A percentile compares a stretch with the other conserved stretches of the same genome.
Evolutionary conservation across 2,329 filamentous ascomycete species (phyloP).

Genomic region (Trichophyton benhamiae): DNA sequence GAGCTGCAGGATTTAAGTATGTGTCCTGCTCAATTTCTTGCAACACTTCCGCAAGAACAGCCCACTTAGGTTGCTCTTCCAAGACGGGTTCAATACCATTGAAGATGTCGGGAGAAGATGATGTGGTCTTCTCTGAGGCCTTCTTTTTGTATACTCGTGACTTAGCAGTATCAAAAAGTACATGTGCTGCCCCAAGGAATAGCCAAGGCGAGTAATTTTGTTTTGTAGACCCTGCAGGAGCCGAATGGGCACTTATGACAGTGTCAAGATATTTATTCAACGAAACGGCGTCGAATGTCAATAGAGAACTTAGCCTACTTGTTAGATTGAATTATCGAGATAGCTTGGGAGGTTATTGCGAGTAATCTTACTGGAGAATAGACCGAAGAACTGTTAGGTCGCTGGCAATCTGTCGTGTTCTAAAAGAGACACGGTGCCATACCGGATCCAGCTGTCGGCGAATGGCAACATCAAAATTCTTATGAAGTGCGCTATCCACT

Average conservation of each 20-base stretch:
- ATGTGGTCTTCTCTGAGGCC: slow-evolving; percentile 39
- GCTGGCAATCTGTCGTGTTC: slow-evolving; percentile 86
- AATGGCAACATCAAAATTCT: slow-evolving; percentile 81
- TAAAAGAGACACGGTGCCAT: slow-evolving; percentile 92
- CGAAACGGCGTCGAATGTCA: slow-evolving; percentile 79
- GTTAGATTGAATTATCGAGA: background rate
- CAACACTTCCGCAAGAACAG: slow-evolving; percentile 72
- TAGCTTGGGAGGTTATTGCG: background rate
- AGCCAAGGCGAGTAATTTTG: slow-evolving; percentile 92
- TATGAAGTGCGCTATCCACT: slow-evolving; percentile 79
- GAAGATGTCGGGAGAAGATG: slow-evolving; percentile 14
- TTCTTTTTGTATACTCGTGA: slow-evolving; percentile 71
- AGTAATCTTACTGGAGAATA: slow-evolving; percentile 55
- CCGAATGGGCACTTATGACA: slow-evolving; percentile 79
- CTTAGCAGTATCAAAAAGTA: slow-evolving; percentile 83
- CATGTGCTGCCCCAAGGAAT: slow-evolving; percentile 87
- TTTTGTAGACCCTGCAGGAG: slow-evolving; percentile 71
- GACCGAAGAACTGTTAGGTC: slow-evolving; percentile 73
- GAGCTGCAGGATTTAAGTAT: slow-evolving; percentile 64
- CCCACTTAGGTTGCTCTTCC: slow-evolving; percentile 93
- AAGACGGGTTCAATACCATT: slow-evolving; percentile 62
- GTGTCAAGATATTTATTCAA: slow-evolving; percentile 91
- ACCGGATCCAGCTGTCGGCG: slow-evolving; percentile 86
- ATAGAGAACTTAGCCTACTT: slow-evolving; percentile 40
- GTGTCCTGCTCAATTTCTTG: slow-evolving; percentile 87